Base-by-base conservation (phyloP, 1,284 basidiomycete genomes). In the Rhodotorula mucilaginosa region DNA sequence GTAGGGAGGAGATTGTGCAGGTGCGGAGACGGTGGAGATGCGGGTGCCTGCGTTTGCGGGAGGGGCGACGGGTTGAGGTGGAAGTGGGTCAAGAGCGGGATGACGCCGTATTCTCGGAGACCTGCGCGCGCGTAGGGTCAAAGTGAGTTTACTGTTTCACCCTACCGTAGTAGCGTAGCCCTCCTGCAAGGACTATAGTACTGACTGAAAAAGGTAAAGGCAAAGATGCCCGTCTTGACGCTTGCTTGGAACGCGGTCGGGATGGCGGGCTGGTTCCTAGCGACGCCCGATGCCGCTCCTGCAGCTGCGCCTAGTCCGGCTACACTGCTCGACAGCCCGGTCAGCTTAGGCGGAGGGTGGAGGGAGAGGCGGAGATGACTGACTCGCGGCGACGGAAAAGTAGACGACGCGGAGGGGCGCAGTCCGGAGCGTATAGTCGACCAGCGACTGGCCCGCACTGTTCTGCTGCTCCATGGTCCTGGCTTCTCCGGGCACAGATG, bases 141-240 rank as follows among this genome's bases (percentile, higher is more conserved):
- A 13, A 15, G 54, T 26, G 5, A 56, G 3, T n/a, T 16, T 26
- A 31, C 16, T 15, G 54, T 57, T 0, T 54, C 18, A 15, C 51
- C 12, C 12, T 19, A 2, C 16, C 31, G 48, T 49, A 52, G 51
- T 52, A 23, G 52, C 52, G 26, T 10, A 23, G n/a, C 8, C 23
- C 26, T 54, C 12, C n/a, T n/a, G n/a, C n/a, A n/a, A n/a, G n/a
- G n/a, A n/a, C n/a, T n/a, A n/a, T n/a, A n/a, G 6, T 31, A 58
- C 69, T 47, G 8, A 77, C 76, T 69, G 64, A 77, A 77, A 69
- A 77, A 77, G n/a, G 74, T 63, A 54, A 77, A 77, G 29, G 59
- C 47, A 59, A 77, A 77, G 31, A 73, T 61, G 48, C 72, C 72
- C 7, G 74, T 72, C 49, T 67, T 72, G 61, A 74, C 19, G 8